Base-by-base conservation (phyloP, 2,329 filamentous ascomycete genomes). In the Lizonia empirigonia region DNA sequence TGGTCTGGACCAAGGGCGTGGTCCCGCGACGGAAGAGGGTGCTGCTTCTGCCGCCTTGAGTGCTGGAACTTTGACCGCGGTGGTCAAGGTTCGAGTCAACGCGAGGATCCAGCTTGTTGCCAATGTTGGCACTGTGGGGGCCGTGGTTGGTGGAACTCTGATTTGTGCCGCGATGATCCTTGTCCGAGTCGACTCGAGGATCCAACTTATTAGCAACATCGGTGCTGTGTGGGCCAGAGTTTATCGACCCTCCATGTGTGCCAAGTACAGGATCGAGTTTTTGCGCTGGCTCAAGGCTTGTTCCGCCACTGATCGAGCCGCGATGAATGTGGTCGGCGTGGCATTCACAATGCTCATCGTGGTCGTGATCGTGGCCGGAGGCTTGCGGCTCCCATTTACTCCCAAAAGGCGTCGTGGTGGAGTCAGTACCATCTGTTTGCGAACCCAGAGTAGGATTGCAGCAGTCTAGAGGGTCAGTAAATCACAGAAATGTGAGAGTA, bases 241-340 rank as follows among this genome's bases (percentile, higher is more conserved):
- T 53, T 37, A 51, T 58, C 12, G 50, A 54, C 1, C 41, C 46
- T 26, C 47, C 38, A 2, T 47, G 53, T 10, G 27, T 24, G 4
- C 44, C 50, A 7, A 53, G 59, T n/a, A 56, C 8, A 0, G 59
- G 57, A 7, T 62, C 57, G 9, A 60, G 34, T 23, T 60, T 60
- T 9, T 60, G 45, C 2, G 59, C 57, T 23, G 57, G 35, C 26
- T 60, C 42, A 2, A 60, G 24, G 9, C 20, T 47, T 0, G 52
- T 45, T 0, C 47, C 39, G 9, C 44, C 48, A 7, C 44, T 49
- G 23, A 60, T 60, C 2, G 55, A 60, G 30, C 59, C 59, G 30
- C 59, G 55, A 12, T 60, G 55, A 19, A 58, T 58, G 15, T 60
- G 57, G 10, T 44, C 24, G 4, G 46, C 32, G 12, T 50, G 40